Evolutionary conservation across 306 rosid genomes (phyloP), one percentile per base, ranked within the genome.

Genomic region (Begonia fuchsioides): DNA sequence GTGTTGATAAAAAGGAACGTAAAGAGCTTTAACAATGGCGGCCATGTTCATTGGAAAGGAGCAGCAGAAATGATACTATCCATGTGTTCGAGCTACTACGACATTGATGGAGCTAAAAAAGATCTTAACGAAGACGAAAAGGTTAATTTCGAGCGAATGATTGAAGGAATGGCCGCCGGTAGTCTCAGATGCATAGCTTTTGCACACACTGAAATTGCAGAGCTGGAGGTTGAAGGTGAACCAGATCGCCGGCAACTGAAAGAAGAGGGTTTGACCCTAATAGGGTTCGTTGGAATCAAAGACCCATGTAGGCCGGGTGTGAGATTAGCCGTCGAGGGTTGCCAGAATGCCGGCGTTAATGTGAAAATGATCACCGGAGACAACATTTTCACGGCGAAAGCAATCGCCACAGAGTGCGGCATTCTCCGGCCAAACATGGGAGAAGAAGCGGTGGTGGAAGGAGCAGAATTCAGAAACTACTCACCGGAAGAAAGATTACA

Each of bases 41-140:
- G 13, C 5, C 61, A 65, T 10, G 60, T 50, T 2, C 75, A 76
- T 32, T 72, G 76, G 82, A 72, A 72, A 72, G 71, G 76, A 17
- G 78, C 67, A 9, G 61, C 73, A 2, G 55, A 72, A 38, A 62
- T 67, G 54, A 46, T 58, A 12, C 32, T 72, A 11, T 58, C 47
- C 11, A 58, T 62, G 63, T 62, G 77, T 15, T 62, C 70, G 0
- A 63, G 73, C 39, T 72, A 62, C 53, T 58, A 58, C 11, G 67
- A 72, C 38, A 54, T 51, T n/a, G 54, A 54, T 32, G 70, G 73
- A 18, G 8, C 13, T n/a, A 9, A 11, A 0, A 47, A 51, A 18
- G 67, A 50, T 16, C 52, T 72, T 4, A 32, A 15, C 15, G 57
- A 46, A 15, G 52, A 32, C 15, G 53, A 50, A 46, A 62, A 41